Evolutionary conservation across 2,329 filamentous ascomycete species (phyloP).

Genomic region (Pestalotiopsis sp.): DNA sequence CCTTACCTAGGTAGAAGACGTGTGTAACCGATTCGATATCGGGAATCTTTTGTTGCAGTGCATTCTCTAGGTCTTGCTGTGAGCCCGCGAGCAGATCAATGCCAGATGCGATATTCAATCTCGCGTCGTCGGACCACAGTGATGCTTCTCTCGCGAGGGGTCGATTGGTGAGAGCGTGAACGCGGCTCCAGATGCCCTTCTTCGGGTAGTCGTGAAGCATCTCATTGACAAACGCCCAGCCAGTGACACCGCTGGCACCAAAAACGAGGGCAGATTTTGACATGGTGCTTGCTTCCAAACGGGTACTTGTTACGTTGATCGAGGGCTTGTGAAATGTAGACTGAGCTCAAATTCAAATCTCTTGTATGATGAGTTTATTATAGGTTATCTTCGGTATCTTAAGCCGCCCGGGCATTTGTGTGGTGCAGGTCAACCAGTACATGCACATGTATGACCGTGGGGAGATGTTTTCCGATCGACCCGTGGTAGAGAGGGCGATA

Average conservation of each 20-base stretch:
- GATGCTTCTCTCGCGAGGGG: constrained; percentile 33
- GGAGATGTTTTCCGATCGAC: too few relatives aligned
- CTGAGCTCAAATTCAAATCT: too few relatives aligned
- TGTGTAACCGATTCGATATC: constrained; percentile 42
- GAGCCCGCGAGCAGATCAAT: background rate
- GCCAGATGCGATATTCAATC: background rate
- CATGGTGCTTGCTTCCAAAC: background rate
- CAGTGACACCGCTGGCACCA: constrained; percentile 50
- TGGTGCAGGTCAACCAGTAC: background rate
- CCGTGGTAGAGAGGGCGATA: too few relatives aligned
- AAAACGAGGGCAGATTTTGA: background rate
- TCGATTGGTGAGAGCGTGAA: constrained; percentile 51
- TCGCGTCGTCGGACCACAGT: background rate
- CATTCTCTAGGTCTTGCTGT: background rate
- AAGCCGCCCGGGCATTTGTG: background rate
- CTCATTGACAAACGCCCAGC: constrained; percentile 51
- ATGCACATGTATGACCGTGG: background rate
- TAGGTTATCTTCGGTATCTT: background rate
- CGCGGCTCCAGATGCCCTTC: constrained; percentile 43
- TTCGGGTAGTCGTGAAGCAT: constrained; percentile 48
- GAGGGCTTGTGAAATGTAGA: background rate
- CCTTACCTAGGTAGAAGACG: constrained; percentile 43
- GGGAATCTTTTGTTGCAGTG: constrained; percentile 33
- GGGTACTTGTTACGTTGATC: background rate
- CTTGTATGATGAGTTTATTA: background rate